phyloP scores from a whole-genome alignment of 768 basidiomycete genomes.

The Pulveroboletus sp. region DNA sequence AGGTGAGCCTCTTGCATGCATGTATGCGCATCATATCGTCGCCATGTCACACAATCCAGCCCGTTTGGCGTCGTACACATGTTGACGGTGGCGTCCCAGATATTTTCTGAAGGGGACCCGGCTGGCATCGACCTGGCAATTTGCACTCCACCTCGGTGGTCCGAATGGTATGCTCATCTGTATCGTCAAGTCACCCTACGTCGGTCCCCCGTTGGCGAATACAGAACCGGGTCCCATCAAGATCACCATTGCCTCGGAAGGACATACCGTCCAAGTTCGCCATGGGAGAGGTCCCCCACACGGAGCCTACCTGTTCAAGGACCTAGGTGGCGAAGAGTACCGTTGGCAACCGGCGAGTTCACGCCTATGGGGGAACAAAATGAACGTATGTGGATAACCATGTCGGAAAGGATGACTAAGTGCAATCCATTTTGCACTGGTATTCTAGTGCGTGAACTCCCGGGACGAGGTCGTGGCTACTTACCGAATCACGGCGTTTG shows the following conservation, averaged over 20 bases:
- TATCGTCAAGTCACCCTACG: conserved; percentile 27
- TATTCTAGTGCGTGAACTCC: conserved; percentile 25
- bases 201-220: conserved; percentile 19
- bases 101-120: conserved; percentile 25
- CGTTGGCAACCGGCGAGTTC: conserved; percentile 20
- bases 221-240: conserved; percentile 17
- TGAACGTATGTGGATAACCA: conserved; percentile 21
- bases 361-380: conserved; percentile 7
- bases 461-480: conserved; percentile 26
- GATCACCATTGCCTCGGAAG: conserved; percentile 16
- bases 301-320: conserved; percentile 21
- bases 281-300: conserved; percentile 2
- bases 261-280: conserved; percentile 7
- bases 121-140: conserved; percentile 17
- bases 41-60: no score
- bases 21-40: no score
- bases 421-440: no score
- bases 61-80: neutral
- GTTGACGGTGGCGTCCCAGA: conserved; percentile 9
- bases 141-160: conserved; percentile 18
- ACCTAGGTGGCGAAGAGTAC: conserved; percentile 22
- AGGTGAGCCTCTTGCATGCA: conserved; percentile 14
- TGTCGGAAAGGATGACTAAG: neutral
- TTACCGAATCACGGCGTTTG: conserved; percentile 29
- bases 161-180: conserved; percentile 21